phyloP scores from a whole-genome alignment of 2,329 filamentous ascomycete genomes.

The Leptographium galeiforme region DNA sequence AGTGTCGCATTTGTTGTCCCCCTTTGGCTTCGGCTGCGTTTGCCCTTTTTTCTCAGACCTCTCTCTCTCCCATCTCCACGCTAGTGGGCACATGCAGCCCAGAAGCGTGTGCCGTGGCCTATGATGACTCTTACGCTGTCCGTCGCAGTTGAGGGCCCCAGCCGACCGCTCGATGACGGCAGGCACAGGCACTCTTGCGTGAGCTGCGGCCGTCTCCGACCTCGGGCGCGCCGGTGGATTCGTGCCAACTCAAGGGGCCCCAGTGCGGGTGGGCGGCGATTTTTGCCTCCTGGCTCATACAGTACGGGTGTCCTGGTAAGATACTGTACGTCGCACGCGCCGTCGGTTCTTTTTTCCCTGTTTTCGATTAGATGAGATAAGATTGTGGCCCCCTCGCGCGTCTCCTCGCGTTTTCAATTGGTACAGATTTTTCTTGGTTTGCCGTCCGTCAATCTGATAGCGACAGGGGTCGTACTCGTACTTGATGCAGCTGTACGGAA shows the following conservation, averaged over 20 bases:
- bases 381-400: not conserved
- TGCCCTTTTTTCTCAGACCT: not conserved
- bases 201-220: not conserved
- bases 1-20: not conserved
- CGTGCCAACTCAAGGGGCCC: too few relatives aligned
- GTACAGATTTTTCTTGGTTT: not conserved
- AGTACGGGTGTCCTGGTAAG: not conserved
- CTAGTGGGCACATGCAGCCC: not conserved
- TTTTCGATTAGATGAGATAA: conserved; percentile 5
- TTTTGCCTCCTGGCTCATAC: too few relatives aligned
- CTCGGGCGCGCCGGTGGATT: not conserved
- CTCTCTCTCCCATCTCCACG: not conserved
- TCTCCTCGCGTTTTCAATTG: not conserved
- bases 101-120: not conserved
- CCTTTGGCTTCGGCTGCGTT: not conserved
- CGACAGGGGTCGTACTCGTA: not conserved
- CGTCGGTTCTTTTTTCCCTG: not conserved
- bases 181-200: not conserved
- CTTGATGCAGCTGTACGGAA: too few relatives aligned
- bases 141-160: too few relatives aligned
- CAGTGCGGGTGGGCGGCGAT: not conserved
- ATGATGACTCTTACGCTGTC: too few relatives aligned
- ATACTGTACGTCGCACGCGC: not conserved
- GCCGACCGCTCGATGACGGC: not conserved
- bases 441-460: not conserved